A percentile compares a stretch with the other conserved stretches of the same genome.
These are phyloP conservation scores for Trichosporon faecale DNA, from an alignment of 1,284 basidiomycete genomes.

Conservation along the genomic window DNA sequence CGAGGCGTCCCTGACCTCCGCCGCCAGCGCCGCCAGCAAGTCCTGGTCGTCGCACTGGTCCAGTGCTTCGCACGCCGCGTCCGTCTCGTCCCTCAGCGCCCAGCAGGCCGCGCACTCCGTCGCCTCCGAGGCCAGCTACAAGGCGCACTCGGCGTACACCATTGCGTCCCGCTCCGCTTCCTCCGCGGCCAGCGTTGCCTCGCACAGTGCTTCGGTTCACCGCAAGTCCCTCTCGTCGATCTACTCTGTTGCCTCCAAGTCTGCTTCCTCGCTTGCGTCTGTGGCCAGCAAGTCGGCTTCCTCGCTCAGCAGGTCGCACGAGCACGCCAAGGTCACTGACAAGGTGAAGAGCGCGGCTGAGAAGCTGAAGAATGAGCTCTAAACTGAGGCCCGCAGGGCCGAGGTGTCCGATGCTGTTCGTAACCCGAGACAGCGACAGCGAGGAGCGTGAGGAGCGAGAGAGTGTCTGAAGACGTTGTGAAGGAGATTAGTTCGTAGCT, in stretches of 20 bases:
- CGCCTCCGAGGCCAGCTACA: constrained; percentile 30
- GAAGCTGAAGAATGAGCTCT: constrained; percentile 17
- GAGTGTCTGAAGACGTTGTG: too few relatives aligned
- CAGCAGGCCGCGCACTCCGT: constrained; percentile 46
- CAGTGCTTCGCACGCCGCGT: constrained; percentile 45
- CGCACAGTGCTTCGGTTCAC: constrained; percentile 52
- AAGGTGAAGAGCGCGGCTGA: constrained; percentile 5
- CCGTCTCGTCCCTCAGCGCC: constrained; percentile 41
- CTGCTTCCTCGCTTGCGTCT: constrained; percentile 29
- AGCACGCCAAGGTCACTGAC: constrained; percentile 6
- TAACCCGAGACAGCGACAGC: too few relatives aligned
- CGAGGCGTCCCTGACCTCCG: constrained; percentile 37
- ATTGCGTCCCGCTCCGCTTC: constrained; percentile 38
- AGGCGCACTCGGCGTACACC: constrained; percentile 37
- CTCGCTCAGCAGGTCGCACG: constrained; percentile 5
- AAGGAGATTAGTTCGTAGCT: too few relatives aligned
- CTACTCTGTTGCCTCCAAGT: constrained; percentile 31
- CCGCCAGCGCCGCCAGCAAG: constrained; percentile 46
- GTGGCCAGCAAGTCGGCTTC: constrained; percentile 38
- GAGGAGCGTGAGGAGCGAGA: background rate
- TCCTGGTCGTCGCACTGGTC: constrained; percentile 45
- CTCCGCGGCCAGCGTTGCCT: constrained; percentile 31
- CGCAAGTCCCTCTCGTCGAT: constrained; percentile 24
- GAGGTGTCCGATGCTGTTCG: too few relatives aligned
- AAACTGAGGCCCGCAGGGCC: background rate